Evolutionary conservation across 306 rosid species (phyloP), one percentile per base, ranked within the genome.

Genomic region (Medicago lupulina): DNA sequence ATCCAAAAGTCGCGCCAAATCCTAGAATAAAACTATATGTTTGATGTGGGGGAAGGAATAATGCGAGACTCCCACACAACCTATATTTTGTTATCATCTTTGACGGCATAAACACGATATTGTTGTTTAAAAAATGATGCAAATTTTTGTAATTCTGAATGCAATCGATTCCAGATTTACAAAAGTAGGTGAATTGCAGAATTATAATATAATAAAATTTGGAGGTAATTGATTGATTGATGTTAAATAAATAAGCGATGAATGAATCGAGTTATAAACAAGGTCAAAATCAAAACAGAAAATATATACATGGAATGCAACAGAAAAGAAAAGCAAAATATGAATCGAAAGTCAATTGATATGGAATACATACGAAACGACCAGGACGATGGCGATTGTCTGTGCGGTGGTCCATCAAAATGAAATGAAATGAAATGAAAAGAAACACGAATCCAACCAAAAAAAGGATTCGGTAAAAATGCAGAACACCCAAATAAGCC

Each of bases 341-440:
- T 16, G 59, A 34, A 74, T 47, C 65, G n/a, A 49, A 14, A 15
- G 7, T 28, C 4, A 4, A 28, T 28, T 28, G 31, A 28, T 28
- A 25, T 28, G 31, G 38, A 34, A 46, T 1, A 47, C 75, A 83
- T 82, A 91, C 97, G 94, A 81, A 80, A 55, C 77, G 84, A 83
- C 74, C 79, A 73, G 74, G 49, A 6, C 80, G 86, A 40, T 68
- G 74, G 79, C 73, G 85, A 80, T 53, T 81, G 80, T 86, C 87
- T 68, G 18, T 2, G 54, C 84, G 77, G 44, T 82, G 72, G 65
- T 85, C 95, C 92, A 88, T 87, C 9, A 66, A n/a, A n/a, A n/a
- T n/a, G n/a, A n/a, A n/a, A n/a, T n/a, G n/a, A n/a, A 59, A 59
- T 68, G 8, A 44, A 4, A 6, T 5, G 0, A 28, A 75, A 77